Conservation (phyloP, 441 rosid genomes). For the Populus hybrid region DNA sequence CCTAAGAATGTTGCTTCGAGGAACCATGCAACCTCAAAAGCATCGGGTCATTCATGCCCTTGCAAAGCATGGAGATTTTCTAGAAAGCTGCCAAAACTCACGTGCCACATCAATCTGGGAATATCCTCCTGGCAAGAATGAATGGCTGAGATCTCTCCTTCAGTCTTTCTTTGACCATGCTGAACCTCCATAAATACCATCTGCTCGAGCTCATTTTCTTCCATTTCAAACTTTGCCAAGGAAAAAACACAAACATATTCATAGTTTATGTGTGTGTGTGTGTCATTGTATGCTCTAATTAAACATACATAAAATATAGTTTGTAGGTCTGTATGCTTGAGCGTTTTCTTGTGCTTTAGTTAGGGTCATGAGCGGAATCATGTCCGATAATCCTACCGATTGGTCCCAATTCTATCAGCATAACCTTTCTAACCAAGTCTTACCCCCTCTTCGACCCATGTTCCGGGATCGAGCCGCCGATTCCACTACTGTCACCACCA, state of each 20-base stretch:
- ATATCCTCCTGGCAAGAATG: neutral
- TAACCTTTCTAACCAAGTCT: conserved; percentile 5
- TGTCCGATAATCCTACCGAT: conserved; percentile 39
- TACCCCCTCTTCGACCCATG: neutral
- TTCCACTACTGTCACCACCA: conserved; percentile 15
- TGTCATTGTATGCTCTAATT: neutral
- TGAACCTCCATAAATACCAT: conserved; percentile 23
- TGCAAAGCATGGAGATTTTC: neutral
- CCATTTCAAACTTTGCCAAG: conserved; percentile 1
- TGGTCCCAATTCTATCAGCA: conserved; percentile 52
- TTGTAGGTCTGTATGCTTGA: no score
- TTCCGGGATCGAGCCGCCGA: conserved; percentile 18
- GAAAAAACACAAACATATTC: neutral
- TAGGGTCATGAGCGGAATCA: conserved; percentile 30
- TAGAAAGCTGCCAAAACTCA: conserved; percentile 9
- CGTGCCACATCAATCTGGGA: conserved; percentile 4
- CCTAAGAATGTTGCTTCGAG: conserved; percentile 11
- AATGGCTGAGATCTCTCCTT: conserved; percentile 18
- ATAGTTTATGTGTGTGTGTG: neutral
- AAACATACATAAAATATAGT: neutral
- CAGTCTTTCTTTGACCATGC: conserved; percentile 24
- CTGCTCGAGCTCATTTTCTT: neutral
- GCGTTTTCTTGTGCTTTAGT: neutral
- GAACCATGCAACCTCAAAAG: conserved; percentile 8
- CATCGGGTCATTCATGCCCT: neutral